Evolutionary conservation across 2,329 filamentous ascomycete species (phyloP), one percentile per base, ranked within the genome.

Genomic region (Calonectria pseudoreteaudii): DNA sequence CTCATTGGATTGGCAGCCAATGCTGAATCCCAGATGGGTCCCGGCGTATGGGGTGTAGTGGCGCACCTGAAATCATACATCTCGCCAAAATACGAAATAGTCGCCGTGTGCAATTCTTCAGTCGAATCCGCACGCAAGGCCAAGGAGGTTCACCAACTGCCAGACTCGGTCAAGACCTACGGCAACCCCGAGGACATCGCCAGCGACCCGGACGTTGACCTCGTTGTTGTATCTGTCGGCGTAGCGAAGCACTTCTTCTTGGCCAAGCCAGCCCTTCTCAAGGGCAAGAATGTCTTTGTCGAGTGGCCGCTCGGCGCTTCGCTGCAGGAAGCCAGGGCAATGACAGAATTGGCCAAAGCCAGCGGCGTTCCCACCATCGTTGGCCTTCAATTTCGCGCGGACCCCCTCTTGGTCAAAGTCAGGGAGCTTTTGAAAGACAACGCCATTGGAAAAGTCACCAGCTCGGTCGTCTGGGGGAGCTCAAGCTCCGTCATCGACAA

Each of bases 81-180:
- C 1, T 83, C 83, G 38, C 75, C 83, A 5, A 78, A 85, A 18
- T 90, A 86, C 75, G 71, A 84, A 50, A 85, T 90, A 56, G 85
- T 87, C 6, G 89, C 87, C 1, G 79, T 91, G n/a, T 84, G 86
- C 74, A 90, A 90, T 81, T 88, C 87, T 9, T 85, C 84, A 30
- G 77, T 85, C 7, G 79, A 82, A 4, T 85, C 87, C 1, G 86
- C 87, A 0, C 77, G 83, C n/a, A 82, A 81, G 0, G 86, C 88
- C 20, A 87, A 87, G 47, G 73, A 80, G 9, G 77, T 82, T 11
- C 88, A 86, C 79, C 80, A 83, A 7, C 84, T 90, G 0, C 81
- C 84, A 0, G 64, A 80, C 1, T 78, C 76, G 3, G 85, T 85
- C 14, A 86, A 84, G 41, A 82, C 86, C 0, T 90, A 90, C 72